Evolutionary conservation across 2,329 filamentous ascomycete genomes (phyloP), one percentile per base, ranked within the genome.

Genomic region (Calonectria henricotiae): DNA sequence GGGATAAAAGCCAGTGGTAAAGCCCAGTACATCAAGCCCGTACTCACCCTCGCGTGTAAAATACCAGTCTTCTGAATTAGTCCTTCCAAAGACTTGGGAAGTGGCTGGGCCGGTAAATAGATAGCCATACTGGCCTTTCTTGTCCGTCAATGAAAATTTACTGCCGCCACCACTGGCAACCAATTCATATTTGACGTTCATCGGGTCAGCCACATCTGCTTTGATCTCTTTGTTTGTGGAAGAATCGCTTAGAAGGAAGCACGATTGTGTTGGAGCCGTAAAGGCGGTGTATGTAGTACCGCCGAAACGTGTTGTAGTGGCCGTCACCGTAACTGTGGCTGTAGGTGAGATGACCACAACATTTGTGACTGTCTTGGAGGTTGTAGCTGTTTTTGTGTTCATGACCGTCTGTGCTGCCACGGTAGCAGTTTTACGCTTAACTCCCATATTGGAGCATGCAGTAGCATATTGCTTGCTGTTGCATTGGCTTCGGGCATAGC

Each of bases 61-160:
- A 6, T 15, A n/a, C 25, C 2, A 12, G 27, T 51, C 47, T 32
- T 51, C 47, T 32, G 17, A 9, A 20, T 3, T 30, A 27, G 27
- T 51, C 11, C 27, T 32, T 32, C 15, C 47, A 8, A 51, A 51
- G 4, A 51, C 15, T 9, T 27, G 47, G 3, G 27, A 9, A 15
- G 15, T n/a, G 7, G 25, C 5, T 30, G 27, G 15, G 11, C 30
- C 27, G 15, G 27, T 32, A 3, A 32, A 32, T 9, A 51, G 47
- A 20, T 51, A 51, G 8, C 47, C 47, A 6, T 51, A 51, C 47
- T 51, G 47, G 47, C 47, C 47, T 2, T 32, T n/a, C n/a, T 32
- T 15, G 17, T 51, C 47, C 7, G 47, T 51, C 7, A 51, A 25
- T 5, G 27, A n/a, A 7, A 51, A 51, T 51, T 51, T 51, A 13